A percentile compares a stretch with the other conserved stretches of the same genome.
phyloP scores from a whole-genome alignment of 169 alveolate species.

The Eimeria acervulina region DNA sequence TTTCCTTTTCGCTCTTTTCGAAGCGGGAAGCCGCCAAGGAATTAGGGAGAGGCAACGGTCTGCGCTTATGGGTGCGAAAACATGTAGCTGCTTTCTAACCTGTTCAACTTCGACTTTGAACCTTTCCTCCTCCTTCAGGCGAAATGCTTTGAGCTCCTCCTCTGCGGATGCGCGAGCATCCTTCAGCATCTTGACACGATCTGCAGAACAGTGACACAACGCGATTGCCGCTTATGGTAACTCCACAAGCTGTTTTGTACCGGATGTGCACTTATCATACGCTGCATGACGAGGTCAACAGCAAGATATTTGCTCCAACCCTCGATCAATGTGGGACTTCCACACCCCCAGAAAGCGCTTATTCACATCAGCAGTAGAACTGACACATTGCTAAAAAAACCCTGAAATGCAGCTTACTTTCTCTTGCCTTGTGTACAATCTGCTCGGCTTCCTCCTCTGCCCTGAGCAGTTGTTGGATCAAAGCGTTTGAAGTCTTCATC shows the following conservation, averaged over 20 bases:
- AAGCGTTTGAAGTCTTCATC: constrained; percentile 83
- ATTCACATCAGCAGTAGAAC: neutral
- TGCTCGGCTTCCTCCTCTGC: constrained; percentile 85
- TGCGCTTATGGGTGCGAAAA: neutral
- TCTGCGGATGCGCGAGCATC: constrained; percentile 84
- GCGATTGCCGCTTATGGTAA: neutral
- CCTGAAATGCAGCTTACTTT: constrained; percentile 47
- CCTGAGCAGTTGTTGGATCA: constrained; percentile 84
- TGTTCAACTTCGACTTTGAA: constrained; percentile 81
- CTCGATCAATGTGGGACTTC: neutral
- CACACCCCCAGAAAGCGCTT: neutral
- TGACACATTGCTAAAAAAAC: neutral
- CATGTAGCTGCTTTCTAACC: constrained; percentile 29
- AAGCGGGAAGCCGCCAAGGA: neutral
- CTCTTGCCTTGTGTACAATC: constrained; percentile 83
- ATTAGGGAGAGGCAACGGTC: neutral
- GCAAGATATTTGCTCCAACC: neutral
- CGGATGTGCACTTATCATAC: neutral
- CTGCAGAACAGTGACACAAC: constrained; percentile 12
- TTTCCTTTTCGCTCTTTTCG: neutral
- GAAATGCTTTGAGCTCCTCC: constrained; percentile 82
- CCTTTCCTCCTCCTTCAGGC: constrained; percentile 82
- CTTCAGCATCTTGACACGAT: constrained; percentile 82
- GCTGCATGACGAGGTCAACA: neutral
- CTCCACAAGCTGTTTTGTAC: neutral